phyloP scores from a whole-genome alignment of 371 early-diverging fungal genomes.

The Smittium mucronatum region DNA sequence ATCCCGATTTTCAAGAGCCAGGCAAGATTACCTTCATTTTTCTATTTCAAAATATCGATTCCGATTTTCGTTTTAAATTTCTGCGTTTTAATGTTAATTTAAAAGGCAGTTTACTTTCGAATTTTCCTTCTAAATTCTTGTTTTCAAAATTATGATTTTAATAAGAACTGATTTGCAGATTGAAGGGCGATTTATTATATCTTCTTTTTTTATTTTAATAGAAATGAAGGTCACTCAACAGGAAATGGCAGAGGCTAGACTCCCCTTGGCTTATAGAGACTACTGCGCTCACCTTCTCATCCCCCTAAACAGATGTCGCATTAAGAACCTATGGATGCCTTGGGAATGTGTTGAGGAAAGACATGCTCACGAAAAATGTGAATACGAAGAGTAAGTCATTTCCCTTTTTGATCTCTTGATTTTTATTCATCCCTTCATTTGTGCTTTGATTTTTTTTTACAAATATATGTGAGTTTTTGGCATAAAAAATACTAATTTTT shows the following conservation, averaged over 20 bases:
- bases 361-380: slow-evolving; percentile 84
- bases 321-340: slow-evolving; percentile 69
- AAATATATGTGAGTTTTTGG: not conserved
- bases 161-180: not conserved
- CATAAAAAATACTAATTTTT: not conserved
- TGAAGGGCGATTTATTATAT: not conserved
- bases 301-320: slow-evolving; percentile 81
- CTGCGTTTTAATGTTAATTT: not conserved
- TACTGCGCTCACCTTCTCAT: slow-evolving; percentile 84
- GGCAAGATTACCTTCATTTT: not conserved
- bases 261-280: slow-evolving; percentile 84
- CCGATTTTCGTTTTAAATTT: not conserved
- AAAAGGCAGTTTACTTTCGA: not conserved
- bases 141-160: not conserved
- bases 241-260: slow-evolving; percentile 68
- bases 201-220: not conserved
- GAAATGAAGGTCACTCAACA: slow-evolving; percentile 74
- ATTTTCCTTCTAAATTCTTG: not conserved
- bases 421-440: not conserved
- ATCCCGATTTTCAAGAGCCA: slow-evolving; percentile 12
- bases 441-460: not conserved
- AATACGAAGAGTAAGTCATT: slow-evolving; percentile 79
- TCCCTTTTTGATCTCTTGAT: not conserved
- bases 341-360: slow-evolving; percentile 88
- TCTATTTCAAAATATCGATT: not conserved